Conservation (phyloP, 2,329 filamentous ascomycete species). For the Neocatenulostroma microsporum region DNA sequence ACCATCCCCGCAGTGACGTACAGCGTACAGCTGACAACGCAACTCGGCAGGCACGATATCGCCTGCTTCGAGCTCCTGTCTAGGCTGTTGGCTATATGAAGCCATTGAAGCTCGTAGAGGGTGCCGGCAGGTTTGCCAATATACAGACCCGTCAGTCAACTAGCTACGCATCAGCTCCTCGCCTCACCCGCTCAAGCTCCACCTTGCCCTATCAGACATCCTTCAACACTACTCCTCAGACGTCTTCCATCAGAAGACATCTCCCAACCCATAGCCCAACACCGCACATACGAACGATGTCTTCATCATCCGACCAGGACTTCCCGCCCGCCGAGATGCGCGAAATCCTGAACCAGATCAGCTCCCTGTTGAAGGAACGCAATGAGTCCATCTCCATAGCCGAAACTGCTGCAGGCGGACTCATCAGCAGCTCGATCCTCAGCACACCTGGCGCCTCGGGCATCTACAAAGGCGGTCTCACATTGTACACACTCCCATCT, state of each 20-base stretch:
- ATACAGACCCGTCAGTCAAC: too few species aligned
- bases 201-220: not conserved
- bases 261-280: too few species aligned
- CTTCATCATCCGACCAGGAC: constrained; percentile 8
- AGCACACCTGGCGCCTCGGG: constrained; percentile 50
- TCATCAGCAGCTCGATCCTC: constrained; percentile 53
- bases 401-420: constrained; percentile 57
- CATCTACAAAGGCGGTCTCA: constrained; percentile 56
- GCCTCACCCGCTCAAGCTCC: too few species aligned
- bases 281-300: constrained; percentile 8
- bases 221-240: not conserved
- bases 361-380: constrained; percentile 46
- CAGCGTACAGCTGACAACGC: not conserved
- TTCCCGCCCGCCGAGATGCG: constrained; percentile 39
- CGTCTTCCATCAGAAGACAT: not conserved
- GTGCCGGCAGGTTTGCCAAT: too few species aligned
- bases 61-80: too few species aligned
- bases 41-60: constrained; percentile 1
- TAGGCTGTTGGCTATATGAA: too few species aligned
- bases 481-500: constrained; percentile 53
- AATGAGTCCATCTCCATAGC: constrained; percentile 54
- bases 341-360: constrained; percentile 43
- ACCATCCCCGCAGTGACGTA: not conserved
- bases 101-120: too few species aligned
- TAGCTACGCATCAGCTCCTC: too few species aligned